Conservation (phyloP, 208 protist species). For the Sergeia podlipaevii region DNA sequence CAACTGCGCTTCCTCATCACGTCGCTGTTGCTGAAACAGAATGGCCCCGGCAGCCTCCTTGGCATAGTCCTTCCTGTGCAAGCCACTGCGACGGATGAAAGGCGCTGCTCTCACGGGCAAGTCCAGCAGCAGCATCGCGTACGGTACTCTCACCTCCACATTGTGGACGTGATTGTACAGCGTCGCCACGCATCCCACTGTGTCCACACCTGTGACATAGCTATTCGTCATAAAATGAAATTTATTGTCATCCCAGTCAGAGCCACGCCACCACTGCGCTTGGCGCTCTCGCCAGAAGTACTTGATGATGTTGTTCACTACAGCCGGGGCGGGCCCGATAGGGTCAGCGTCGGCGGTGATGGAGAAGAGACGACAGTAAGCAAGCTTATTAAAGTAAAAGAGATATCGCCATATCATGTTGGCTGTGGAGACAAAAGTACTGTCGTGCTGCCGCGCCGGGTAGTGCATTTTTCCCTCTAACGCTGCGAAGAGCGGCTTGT, state of each 20-base stretch:
- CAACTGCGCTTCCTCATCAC: slow-evolving; percentile 1
- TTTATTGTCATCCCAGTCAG: neutral
- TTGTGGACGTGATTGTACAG: slow-evolving; percentile 73
- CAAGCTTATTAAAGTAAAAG: slow-evolving; percentile 63
- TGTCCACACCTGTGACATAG: slow-evolving; percentile 54
- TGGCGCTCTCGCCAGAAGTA: slow-evolving; percentile 49
- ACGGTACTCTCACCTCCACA: slow-evolving; percentile 42
- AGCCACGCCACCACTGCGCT: neutral
- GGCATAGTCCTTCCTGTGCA: slow-evolving; percentile 31
- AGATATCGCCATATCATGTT: slow-evolving; percentile 83
- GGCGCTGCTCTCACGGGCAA: slow-evolving; percentile 62
- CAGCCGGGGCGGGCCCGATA: slow-evolving; percentile 42
- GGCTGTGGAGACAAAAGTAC: slow-evolving; percentile 73
- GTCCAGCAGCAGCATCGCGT: slow-evolving; percentile 66
- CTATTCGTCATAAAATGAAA: slow-evolving; percentile 40
- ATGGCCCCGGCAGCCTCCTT: slow-evolving; percentile 24
- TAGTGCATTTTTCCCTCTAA: too few species aligned
- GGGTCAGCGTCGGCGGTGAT: slow-evolving; percentile 64
- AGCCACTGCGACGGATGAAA: slow-evolving; percentile 65
- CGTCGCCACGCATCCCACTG: slow-evolving; percentile 24
- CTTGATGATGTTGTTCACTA: slow-evolving; percentile 44
- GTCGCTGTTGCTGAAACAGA: neutral
- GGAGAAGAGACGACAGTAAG: slow-evolving; percentile 38
- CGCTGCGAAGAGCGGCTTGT: too few species aligned
- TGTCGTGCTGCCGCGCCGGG: slow-evolving; percentile 62